phyloP scores from a whole-genome alignment of 371 early-diverging fungal species.

The Rhizopus microsporus region DNA sequence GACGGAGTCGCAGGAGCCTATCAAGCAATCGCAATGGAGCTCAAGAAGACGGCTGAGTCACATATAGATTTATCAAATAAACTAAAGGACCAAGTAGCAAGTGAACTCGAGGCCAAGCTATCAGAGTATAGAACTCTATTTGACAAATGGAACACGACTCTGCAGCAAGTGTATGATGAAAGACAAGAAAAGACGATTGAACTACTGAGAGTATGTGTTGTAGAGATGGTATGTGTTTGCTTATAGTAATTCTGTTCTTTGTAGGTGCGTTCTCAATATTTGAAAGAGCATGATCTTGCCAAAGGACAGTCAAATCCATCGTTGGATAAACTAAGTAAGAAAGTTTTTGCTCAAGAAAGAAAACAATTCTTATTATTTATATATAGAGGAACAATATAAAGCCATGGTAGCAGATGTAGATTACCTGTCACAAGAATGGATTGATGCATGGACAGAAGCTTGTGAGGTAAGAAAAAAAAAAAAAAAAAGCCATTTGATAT shows the following conservation, averaged over 20 bases:
- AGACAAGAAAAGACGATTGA: constrained; percentile 14
- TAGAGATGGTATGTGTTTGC: no score
- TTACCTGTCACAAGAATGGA: constrained; percentile 35
- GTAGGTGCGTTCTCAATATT: constrained; percentile 22
- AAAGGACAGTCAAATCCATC: constrained; percentile 14
- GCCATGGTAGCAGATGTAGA: constrained; percentile 27
- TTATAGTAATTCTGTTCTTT: neutral
- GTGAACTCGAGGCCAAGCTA: constrained; percentile 15
- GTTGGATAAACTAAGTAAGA: constrained; percentile 24
- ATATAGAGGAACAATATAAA: constrained; percentile 28
- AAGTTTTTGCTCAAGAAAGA: no score
- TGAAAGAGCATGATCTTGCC: constrained; percentile 19
- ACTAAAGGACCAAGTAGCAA: constrained; percentile 25
- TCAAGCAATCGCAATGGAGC: constrained; percentile 27
- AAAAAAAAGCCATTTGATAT: neutral
- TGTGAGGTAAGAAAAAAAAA: constrained; percentile 32
- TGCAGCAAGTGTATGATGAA: constrained; percentile 19
- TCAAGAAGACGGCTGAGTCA: constrained; percentile 34
- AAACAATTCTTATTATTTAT: neutral
- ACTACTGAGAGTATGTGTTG: constrained; percentile 25
- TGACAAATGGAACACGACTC: constrained; percentile 23
- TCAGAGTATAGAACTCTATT: constrained; percentile 16
- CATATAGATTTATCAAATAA: constrained; percentile 37
- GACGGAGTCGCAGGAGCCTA: constrained; percentile 16
- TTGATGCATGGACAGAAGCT: constrained; percentile 35